Evolutionary conservation across 164 flowering plant genomes (phyloP).

Genomic region (Nymphaea colorata): DNA sequence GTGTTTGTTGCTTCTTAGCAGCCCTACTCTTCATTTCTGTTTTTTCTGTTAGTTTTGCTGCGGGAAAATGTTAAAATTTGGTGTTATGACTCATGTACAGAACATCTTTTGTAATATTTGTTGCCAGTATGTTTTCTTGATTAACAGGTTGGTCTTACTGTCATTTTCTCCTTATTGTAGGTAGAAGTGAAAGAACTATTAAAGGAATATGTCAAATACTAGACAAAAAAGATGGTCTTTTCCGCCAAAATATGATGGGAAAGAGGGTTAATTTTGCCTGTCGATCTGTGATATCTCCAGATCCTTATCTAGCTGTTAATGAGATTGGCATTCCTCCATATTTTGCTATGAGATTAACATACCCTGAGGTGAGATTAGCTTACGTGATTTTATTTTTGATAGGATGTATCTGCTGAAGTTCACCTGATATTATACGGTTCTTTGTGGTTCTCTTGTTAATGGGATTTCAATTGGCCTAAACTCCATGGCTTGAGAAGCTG

Average conservation of each 20-base stretch:
- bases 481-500: no score
- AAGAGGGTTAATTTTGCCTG: conserved; percentile 95
- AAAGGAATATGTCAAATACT: conserved; percentile 73
- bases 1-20: not conserved
- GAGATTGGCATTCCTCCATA: conserved; percentile 96
- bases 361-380: conserved; percentile 71
- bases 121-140: not conserved
- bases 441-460: no score
- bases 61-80: not conserved
- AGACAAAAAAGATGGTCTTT: conserved; percentile 90
- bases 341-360: conserved; percentile 74
- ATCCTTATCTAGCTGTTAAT: conserved; percentile 91
- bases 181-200: conserved; percentile 4
- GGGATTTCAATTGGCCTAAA: no score
- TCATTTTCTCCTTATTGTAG: not conserved
- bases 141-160: not conserved
- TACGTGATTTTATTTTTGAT: not conserved
- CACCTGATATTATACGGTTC: no score
- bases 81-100: not conserved
- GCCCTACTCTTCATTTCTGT: not conserved
- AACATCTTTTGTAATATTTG: not conserved
- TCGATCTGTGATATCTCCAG: conserved; percentile 98
- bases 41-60: not conserved
- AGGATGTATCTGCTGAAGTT: no score
- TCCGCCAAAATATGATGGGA: conserved; percentile 99